These are phyloP conservation scores for Diaporthe batatas DNA, from an alignment of 2,329 filamentous ascomycete genomes.

Conservation along the genomic window DNA sequence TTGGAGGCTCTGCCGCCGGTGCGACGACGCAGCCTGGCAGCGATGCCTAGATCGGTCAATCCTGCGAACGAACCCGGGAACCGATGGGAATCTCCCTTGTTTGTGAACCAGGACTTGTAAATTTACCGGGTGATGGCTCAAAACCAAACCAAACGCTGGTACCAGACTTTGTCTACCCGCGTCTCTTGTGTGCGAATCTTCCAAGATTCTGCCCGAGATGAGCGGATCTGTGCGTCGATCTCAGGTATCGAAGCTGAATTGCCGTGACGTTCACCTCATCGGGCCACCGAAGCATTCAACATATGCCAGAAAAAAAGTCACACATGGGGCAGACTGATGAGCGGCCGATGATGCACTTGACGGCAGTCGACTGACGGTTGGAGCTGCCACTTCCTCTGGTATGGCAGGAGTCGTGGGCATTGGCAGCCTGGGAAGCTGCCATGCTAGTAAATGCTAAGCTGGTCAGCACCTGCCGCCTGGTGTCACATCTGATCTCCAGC, in stretches of 20 bases:
- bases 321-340: background rate
- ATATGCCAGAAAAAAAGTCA: background rate
- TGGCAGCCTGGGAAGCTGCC: background rate
- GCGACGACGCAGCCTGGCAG: background rate
- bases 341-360: background rate
- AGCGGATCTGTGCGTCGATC: slow-evolving; percentile 2
- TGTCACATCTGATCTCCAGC: background rate
- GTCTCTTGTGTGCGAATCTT: background rate
- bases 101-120: background rate
- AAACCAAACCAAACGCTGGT: slow-evolving; percentile 10
- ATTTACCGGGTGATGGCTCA: background rate
- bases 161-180: background rate
- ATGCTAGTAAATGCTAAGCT: no score
- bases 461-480: slow-evolving; percentile 15
- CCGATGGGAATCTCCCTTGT: slow-evolving; percentile 21
- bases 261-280: background rate
- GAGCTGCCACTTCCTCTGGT: background rate
- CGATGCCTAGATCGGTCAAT: slow-evolving; percentile 11
- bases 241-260: background rate
- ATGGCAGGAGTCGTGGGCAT: background rate
- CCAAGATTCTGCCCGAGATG: background rate
- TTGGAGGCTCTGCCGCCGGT: slow-evolving; percentile 1
- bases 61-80: slow-evolving; percentile 15
- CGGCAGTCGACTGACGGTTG: background rate
- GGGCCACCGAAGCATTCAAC: background rate